These are phyloP conservation scores for Alternaria tenuissima DNA, from an alignment of 2,329 filamentous ascomycete species.

Conservation along the genomic window DNA sequence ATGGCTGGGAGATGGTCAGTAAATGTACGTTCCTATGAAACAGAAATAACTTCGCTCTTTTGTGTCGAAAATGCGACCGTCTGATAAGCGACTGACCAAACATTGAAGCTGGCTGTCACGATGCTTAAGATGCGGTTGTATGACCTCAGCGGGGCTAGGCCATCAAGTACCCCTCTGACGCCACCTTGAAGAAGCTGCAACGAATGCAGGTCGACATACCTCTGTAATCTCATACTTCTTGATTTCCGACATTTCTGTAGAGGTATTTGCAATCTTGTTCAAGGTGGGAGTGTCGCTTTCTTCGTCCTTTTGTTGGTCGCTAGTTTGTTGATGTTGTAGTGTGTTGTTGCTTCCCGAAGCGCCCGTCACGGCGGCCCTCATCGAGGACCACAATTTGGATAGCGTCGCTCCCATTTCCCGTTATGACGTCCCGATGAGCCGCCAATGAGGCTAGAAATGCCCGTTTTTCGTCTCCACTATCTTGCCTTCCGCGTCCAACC, in stretches of 20 bases:
- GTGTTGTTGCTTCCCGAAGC: conserved; percentile 19
- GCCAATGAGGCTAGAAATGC: conserved; percentile 17
- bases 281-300: conserved; percentile 26
- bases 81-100: background rate
- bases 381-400: conserved; percentile 47
- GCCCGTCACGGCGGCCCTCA: conserved; percentile 30
- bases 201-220: conserved; percentile 35
- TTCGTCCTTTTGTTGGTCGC: conserved; percentile 21
- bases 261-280: conserved; percentile 19
- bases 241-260: conserved; percentile 36
- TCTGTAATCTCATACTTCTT: conserved; percentile 49
- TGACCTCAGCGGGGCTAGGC: conserved; percentile 34
- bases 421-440: conserved; percentile 42
- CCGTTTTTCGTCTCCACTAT: conserved; percentile 6
- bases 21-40: background rate
- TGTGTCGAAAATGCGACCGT: background rate
- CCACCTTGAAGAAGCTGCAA: conserved; percentile 5
- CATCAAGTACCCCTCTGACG: conserved; percentile 37
- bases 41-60: background rate
- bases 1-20: conserved; percentile 50
- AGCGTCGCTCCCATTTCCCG: conserved; percentile 39
- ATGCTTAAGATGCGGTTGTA: conserved; percentile 9
- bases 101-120: conserved; percentile 3
- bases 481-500: conserved; percentile 3
- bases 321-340: conserved; percentile 21